A percentile compares a stretch with the other conserved stretches of the same genome.
Evolutionary conservation across 1,139 yeast genomes (phyloP).

Genomic region (Suhomyces kunorum): DNA sequence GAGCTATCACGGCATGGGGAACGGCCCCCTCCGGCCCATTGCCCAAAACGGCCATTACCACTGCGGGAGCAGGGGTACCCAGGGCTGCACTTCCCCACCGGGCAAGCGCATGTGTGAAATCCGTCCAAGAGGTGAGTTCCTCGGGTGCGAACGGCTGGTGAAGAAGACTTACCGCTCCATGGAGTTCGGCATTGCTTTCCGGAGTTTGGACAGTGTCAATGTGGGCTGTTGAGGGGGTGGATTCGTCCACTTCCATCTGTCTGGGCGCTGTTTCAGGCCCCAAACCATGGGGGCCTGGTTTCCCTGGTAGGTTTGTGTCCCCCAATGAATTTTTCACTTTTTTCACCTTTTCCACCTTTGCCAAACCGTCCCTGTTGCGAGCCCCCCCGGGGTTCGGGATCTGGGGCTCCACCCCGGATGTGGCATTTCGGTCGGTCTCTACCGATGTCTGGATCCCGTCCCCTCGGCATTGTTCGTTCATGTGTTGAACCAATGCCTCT

Average conservation of each 20-base stretch:
- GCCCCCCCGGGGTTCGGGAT: not conserved
- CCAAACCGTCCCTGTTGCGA: no score
- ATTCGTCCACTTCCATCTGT: no score
- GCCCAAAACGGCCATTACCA: not conserved
- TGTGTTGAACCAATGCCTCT: constrained; percentile 10
- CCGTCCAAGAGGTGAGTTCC: not conserved
- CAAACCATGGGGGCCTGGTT: no score
- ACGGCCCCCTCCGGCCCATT: not conserved
- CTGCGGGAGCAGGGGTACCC: no score
- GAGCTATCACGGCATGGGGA: not conserved
- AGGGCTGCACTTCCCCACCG: no score
- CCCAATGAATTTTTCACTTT: not conserved
- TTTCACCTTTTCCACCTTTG: not conserved
- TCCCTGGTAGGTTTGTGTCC: not conserved
- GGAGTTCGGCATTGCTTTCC: not conserved
- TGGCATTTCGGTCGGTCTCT: no score
- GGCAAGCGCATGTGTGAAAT: not conserved
- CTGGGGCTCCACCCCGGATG: no score
- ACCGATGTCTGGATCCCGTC: not conserved
- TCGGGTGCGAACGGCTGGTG: no score
- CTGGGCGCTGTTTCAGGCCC: no score
- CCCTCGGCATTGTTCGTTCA: constrained; percentile 7
- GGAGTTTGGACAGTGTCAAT: not conserved
- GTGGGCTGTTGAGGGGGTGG: no score
- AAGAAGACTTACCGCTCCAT: no score